A percentile compares a stretch with the other conserved stretches of the same genome.
Conservation (phyloP, 176 grass and related monocot genomes). For the Eleusine indica region DNA sequence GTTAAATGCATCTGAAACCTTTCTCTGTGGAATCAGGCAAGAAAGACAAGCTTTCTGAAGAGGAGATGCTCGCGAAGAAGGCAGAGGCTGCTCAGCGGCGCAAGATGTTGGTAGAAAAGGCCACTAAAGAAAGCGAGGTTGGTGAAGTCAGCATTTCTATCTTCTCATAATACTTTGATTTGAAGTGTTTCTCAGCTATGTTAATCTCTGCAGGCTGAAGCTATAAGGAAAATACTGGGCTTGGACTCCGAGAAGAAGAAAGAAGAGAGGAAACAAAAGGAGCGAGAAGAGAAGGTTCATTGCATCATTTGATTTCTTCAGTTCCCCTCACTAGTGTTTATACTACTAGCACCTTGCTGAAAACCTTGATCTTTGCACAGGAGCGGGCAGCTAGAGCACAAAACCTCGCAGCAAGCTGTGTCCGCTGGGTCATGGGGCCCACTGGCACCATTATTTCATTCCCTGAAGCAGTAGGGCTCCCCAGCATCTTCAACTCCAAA, state of each 20-base stretch:
- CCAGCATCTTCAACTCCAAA: conserved; percentile 82
- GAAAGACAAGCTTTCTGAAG: conserved; percentile 73
- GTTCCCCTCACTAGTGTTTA: neutral
- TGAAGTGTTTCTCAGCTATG: neutral
- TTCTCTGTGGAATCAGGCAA: conserved; percentile 49
- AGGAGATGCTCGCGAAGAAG: conserved; percentile 70
- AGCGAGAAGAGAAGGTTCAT: conserved; percentile 72
- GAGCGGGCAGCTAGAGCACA: conserved; percentile 58
- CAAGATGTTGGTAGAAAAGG: conserved; percentile 77
- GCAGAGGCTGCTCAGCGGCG: conserved; percentile 75
- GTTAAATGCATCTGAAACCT: conserved; percentile 21
- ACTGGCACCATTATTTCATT: conserved; percentile 69
- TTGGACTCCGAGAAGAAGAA: conserved; percentile 91
- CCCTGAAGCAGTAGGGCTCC: conserved; percentile 75
- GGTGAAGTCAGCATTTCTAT: neutral
- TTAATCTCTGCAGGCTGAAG: conserved; percentile 65
- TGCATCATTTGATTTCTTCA: conserved; percentile 23
- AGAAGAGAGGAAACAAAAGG: conserved; percentile 96
- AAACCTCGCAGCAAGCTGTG: conserved; percentile 40
- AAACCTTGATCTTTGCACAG: conserved; percentile 34
- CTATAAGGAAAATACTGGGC: conserved; percentile 92
- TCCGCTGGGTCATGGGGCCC: conserved; percentile 79
- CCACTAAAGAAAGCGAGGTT: conserved; percentile 76
- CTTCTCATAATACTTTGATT: conserved; percentile 1
- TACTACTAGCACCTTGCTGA: conserved; percentile 24